Conservation (phyloP, 2,329 filamentous ascomycete genomes). For the Neopestalotiopsis rosae region DNA sequence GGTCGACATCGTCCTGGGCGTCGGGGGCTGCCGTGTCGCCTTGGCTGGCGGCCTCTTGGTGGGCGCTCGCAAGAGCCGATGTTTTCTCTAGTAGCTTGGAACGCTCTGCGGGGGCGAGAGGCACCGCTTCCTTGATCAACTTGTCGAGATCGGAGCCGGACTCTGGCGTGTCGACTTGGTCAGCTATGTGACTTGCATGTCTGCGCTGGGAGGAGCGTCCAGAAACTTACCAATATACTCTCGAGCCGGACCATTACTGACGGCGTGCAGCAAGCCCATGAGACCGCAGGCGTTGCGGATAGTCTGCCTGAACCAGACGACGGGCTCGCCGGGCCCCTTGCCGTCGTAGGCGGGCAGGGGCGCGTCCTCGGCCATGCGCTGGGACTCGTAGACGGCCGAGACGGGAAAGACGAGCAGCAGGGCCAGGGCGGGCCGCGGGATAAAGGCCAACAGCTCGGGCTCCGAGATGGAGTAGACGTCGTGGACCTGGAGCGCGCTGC, state of each 20-base stretch:
- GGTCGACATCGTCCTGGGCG: constrained; percentile 82
- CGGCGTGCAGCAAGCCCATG: constrained; percentile 85
- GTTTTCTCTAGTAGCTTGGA: constrained; percentile 80
- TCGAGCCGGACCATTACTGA: constrained; percentile 76
- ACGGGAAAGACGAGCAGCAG: constrained; percentile 93
- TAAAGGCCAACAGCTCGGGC: constrained; percentile 80
- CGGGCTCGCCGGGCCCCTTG: constrained; percentile 71
- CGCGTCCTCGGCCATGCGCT: constrained; percentile 76
- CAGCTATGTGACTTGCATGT: background rate
- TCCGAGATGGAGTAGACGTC: constrained; percentile 94
- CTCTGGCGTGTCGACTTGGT: constrained; percentile 37
- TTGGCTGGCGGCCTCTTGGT: constrained; percentile 75
- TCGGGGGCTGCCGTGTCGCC: constrained; percentile 82
- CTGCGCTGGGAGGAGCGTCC: background rate
- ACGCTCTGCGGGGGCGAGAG: constrained; percentile 69
- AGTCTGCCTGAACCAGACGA: constrained; percentile 94
- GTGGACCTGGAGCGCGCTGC: constrained; percentile 77
- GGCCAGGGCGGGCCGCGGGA: constrained; percentile 86
- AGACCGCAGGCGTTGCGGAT: constrained; percentile 93
- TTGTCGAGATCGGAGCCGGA: constrained; percentile 62
- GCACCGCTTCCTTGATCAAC: constrained; percentile 73
- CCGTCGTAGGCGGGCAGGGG: constrained; percentile 68
- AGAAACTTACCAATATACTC: constrained; percentile 58
- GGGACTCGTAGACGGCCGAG: constrained; percentile 77
- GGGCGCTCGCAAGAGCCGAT: constrained; percentile 75